These are phyloP conservation scores for Lathyrus sativus DNA, from an alignment of 306 rosid genomes.

Conservation along the genomic window DNA sequence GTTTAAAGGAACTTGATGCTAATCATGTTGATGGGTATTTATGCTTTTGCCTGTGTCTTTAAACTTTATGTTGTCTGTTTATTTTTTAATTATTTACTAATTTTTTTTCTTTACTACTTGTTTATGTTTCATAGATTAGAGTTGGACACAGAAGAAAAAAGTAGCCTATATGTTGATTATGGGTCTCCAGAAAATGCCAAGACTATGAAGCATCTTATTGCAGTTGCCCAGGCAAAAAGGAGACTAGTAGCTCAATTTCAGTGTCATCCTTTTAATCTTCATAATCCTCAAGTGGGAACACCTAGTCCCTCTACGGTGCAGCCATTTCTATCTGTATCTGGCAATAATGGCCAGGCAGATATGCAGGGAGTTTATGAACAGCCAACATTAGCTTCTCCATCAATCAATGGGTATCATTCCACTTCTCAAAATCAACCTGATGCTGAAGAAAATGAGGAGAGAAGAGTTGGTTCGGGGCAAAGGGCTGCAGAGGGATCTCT, in stretches of 20 bases:
- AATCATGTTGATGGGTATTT: constrained; percentile 58
- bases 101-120: constrained; percentile 8
- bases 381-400: constrained; percentile 58
- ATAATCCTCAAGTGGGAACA: constrained; percentile 56
- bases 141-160: constrained; percentile 52
- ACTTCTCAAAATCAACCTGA: constrained; percentile 56
- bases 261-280: constrained; percentile 44
- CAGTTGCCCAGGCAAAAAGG: constrained; percentile 91
- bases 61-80: constrained; percentile 3
- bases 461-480: constrained; percentile 66
- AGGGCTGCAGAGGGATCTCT: constrained; percentile 63
- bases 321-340: constrained; percentile 47
- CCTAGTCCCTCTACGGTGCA: constrained; percentile 71
- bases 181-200: constrained; percentile 60
- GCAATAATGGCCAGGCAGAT: constrained; percentile 55
- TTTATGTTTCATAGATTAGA: constrained; percentile 49
- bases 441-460: constrained; percentile 66
- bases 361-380: constrained; percentile 50
- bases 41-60: constrained; percentile 13
- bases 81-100: constrained; percentile 11
- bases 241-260: constrained; percentile 70
- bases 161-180: constrained; percentile 47
- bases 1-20: constrained; percentile 47
- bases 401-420: constrained; percentile 45
- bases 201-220: constrained; percentile 84